Evolutionary conservation across 2,329 filamentous ascomycete species (phyloP), one percentile per base, ranked within the genome.

Genomic region (Ophiostoma piceae): DNA sequence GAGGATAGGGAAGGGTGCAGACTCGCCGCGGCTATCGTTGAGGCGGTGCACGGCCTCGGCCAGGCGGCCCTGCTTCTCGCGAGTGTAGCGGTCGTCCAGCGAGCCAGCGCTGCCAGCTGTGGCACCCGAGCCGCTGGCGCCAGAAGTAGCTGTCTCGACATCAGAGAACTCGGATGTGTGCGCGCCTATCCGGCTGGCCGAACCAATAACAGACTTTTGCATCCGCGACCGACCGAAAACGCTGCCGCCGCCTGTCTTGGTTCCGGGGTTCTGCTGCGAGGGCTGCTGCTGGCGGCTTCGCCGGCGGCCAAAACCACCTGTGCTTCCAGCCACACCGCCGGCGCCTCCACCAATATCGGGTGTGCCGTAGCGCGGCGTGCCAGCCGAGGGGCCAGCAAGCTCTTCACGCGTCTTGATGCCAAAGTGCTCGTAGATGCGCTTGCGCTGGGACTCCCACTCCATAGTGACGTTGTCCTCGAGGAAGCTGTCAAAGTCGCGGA

Each of bases 401-500:
- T 84, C 84, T 66, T 88, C 85, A 32, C 82, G 82, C 6, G 85
- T 82, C 76, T 88, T 90, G 77, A 99, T 90, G 16, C 95, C 95
- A 78, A 99, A 98, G 79, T 99, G 95, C 76, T 97, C 89, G 79
- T 97, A 98, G 73, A 99, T 97, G 74, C 89, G 89, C 79, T 91
- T 92, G 73, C 94, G 90, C 81, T 98, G 94, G 19, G 91, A 90
- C 75, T 97, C 94, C 94, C 95, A 98, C 78, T 98, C 93, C 82
- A 96, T 90, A 39, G 93, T 92, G 67, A 98, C 89, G 77, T 96
- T 96, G 75, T 97, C 94, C 78, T 98, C 94, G 70, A 99, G 84
- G 78, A 97, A 98, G 72, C 87, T 86, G 78, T 99, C 94, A 77
- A 99, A 98, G 77, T 98, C 95, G 70, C 89, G 88, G 71, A 94